Evolutionary conservation across 2,329 filamentous ascomycete species (phyloP).

Genomic region (Xylaria sp.): DNA sequence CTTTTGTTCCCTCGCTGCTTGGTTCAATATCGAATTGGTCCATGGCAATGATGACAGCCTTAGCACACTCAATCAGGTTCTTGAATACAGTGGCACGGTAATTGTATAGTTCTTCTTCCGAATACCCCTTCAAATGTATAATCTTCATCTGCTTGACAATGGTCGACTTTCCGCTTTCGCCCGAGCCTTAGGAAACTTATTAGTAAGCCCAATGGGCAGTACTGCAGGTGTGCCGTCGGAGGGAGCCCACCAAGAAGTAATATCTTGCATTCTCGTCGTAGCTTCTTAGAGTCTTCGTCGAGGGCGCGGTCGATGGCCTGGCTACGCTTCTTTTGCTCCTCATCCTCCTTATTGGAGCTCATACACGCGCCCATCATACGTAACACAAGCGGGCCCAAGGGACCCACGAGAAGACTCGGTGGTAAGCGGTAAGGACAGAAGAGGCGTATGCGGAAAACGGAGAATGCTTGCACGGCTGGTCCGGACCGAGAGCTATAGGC

Average conservation of each 20-base stretch:
- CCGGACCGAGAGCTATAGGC: slow-evolving; percentile 31
- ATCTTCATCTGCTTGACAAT: slow-evolving; percentile 99
- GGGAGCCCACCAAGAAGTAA: slow-evolving; percentile 79
- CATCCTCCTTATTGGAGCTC: slow-evolving; percentile 87
- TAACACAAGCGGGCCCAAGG: slow-evolving; percentile 30
- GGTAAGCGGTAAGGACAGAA: slow-evolving; percentile 1
- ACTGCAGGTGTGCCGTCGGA: background rate
- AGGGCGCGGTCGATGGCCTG: slow-evolving; percentile 94
- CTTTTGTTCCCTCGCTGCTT: slow-evolving; percentile 74
- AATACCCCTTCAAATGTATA: slow-evolving; percentile 98
- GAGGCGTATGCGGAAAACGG: slow-evolving; percentile 14
- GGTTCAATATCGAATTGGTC: slow-evolving; percentile 89
- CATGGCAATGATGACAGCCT: slow-evolving; percentile 91
- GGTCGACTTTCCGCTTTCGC: slow-evolving; percentile 98
- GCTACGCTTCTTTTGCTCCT: slow-evolving; percentile 94
- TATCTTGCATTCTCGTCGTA: slow-evolving; percentile 99
- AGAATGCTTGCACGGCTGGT: slow-evolving; percentile 26
- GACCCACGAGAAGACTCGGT: slow-evolving; percentile 30
- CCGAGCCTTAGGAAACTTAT: slow-evolving; percentile 72
- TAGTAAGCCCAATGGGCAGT: slow-evolving; percentile 24
- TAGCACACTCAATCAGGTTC: slow-evolving; percentile 96
- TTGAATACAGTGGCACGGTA: slow-evolving; percentile 98
- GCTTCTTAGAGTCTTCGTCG: slow-evolving; percentile 91
- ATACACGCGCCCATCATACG: slow-evolving; percentile 87
- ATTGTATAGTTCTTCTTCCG: slow-evolving; percentile 89